Conservation (phyloP, 805 yeast genomes). For the Scheffersomyces ergatensis region DNA sequence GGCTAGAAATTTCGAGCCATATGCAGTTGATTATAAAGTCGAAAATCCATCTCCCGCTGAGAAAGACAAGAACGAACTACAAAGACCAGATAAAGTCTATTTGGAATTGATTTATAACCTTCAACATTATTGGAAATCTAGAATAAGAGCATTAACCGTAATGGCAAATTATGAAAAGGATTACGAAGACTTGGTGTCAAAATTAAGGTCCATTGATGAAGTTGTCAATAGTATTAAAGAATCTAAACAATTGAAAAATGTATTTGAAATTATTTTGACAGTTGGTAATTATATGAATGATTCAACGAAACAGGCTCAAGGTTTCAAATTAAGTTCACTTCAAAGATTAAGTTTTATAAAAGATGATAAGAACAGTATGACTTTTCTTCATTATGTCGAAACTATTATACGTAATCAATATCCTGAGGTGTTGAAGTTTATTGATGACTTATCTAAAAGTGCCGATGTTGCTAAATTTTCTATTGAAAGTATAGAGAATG, state of each 20-base stretch:
- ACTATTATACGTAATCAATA: conserved; percentile 61
- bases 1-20: conserved; percentile 60
- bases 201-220: conserved; percentile 56
- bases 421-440: conserved; percentile 60
- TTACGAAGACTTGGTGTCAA: conserved; percentile 56
- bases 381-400: conserved; percentile 75
- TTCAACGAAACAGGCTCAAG: conserved; percentile 61
- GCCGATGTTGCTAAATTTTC: conserved; percentile 57
- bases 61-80: conserved; percentile 55
- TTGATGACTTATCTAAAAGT: conserved; percentile 56
- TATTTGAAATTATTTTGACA: conserved; percentile 64
- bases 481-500: conserved; percentile 59
- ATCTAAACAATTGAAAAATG: conserved; percentile 53
- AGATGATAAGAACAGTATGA: conserved; percentile 64
- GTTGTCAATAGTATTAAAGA: conserved; percentile 53
- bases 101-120: conserved; percentile 66
- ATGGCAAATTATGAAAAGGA: conserved; percentile 61
- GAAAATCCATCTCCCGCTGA: conserved; percentile 39
- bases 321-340: conserved; percentile 67
- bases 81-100: conserved; percentile 68
- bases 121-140: conserved; percentile 67
- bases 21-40: conserved; percentile 48
- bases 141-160: conserved; percentile 61
- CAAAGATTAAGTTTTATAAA: conserved; percentile 71
- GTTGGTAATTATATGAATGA: conserved; percentile 84